These are phyloP conservation scores for Metarhizium album DNA, from an alignment of 2,329 filamentous ascomycete species.

Conservation along the genomic window DNA sequence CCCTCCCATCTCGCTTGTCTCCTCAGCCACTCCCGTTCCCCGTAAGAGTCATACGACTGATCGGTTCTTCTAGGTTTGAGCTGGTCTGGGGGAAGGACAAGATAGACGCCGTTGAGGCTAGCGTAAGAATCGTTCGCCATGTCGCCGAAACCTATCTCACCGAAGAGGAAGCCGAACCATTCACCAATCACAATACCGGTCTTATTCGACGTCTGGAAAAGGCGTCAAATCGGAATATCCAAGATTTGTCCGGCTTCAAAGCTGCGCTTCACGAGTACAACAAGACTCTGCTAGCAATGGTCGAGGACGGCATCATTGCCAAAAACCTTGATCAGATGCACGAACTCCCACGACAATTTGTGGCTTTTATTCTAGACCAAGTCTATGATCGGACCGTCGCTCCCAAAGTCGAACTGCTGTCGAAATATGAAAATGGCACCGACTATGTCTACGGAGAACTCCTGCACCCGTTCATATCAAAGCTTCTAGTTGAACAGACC, in stretches of 20 bases:
- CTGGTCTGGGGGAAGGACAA: conserved; percentile 70
- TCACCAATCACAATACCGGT: conserved; percentile 62
- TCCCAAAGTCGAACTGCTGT: conserved; percentile 71
- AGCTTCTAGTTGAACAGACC: conserved; percentile 67
- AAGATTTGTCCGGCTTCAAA: conserved; percentile 57
- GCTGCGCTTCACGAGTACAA: conserved; percentile 71
- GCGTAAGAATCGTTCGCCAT: conserved; percentile 56
- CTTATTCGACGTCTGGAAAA: conserved; percentile 68
- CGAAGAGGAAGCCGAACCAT: conserved; percentile 52
- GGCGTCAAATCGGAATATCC: conserved; percentile 56
- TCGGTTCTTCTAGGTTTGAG: conserved; percentile 32
- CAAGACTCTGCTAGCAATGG: conserved; percentile 49
- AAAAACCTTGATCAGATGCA: conserved; percentile 60
- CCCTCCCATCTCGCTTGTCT: neutral
- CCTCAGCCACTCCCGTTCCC: neutral
- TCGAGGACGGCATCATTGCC: conserved; percentile 60
- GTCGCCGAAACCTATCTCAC: conserved; percentile 71
- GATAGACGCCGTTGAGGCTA: conserved; percentile 66
- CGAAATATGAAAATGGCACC: conserved; percentile 78
- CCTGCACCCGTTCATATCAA: conserved; percentile 70
- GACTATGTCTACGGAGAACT: conserved; percentile 95
- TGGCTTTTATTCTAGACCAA: conserved; percentile 74
- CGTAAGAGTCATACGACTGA: neutral
- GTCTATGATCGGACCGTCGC: conserved; percentile 90
- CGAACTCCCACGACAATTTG: conserved; percentile 58